phyloP scores from a whole-genome alignment of 495 filamentous ascomycete genomes.

The Cenococcum geophilum region DNA sequence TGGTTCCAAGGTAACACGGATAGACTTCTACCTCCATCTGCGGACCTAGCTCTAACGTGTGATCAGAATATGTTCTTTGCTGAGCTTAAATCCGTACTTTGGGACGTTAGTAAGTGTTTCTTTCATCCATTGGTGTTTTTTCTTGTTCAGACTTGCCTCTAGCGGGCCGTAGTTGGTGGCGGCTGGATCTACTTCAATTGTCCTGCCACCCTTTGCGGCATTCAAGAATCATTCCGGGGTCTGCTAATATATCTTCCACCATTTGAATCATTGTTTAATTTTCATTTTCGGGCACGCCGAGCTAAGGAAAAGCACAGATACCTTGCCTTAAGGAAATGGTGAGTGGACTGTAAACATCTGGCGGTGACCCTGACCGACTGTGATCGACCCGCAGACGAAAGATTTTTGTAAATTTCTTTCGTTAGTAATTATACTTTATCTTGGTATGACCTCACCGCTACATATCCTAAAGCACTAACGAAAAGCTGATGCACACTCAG shows the following conservation, averaged over 20 bases:
- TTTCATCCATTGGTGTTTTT: too few relatives aligned
- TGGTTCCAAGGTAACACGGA: conserved; percentile 62
- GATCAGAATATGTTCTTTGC: conserved; percentile 69
- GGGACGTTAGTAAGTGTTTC: conserved; percentile 62
- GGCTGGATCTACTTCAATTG: too few relatives aligned
- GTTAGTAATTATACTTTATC: conserved; percentile 76
- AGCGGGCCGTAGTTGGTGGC: not conserved
- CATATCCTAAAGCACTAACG: conserved; percentile 13
- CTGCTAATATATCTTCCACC: conserved; percentile 37
- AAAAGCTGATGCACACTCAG: conserved; percentile 39
- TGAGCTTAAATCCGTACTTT: conserved; percentile 88
- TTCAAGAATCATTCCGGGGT: not conserved
- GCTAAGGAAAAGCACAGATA: conserved; percentile 42
- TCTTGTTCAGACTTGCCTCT: conserved; percentile 10
- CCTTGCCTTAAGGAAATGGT: conserved; percentile 88
- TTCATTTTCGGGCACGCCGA: too few relatives aligned
- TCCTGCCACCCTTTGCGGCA: too few relatives aligned
- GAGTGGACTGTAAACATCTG: conserved; percentile 11
- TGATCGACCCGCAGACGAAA: conserved; percentile 57
- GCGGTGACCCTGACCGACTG: conserved; percentile 20
- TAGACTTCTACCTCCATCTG: not conserved
- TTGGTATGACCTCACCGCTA: conserved; percentile 44
- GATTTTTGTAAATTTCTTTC: conserved; percentile 88
- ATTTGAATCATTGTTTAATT: conserved; percentile 2
- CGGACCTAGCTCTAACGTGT: not conserved